phyloP scores from a whole-genome alignment of 148 eudicot species.

The Rhododendron williamsianum region DNA sequence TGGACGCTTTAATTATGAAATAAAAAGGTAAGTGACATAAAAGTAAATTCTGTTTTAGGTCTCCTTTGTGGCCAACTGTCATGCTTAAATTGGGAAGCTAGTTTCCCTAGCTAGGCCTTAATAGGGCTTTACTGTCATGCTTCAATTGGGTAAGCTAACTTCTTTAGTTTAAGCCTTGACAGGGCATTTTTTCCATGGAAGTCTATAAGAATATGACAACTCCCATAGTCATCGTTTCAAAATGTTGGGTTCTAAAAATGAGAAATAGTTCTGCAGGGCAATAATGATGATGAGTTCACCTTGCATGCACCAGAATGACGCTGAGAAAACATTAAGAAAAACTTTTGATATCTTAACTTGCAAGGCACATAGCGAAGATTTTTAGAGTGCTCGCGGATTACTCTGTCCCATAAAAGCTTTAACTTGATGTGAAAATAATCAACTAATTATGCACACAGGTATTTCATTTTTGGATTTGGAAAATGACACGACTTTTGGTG shows the following conservation, averaged over 20 bases:
- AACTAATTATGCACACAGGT: not conserved
- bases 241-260: slow-evolving; percentile 18
- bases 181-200: slow-evolving; percentile 5
- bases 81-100: slow-evolving; percentile 39
- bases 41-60: slow-evolving; percentile 52
- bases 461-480: not conserved
- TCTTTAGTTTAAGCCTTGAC: slow-evolving; percentile 24
- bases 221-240: slow-evolving; percentile 5
- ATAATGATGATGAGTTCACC: slow-evolving; percentile 12
- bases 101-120: slow-evolving; percentile 23
- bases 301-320: slow-evolving; percentile 7
- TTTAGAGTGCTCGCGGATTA: not conserved
- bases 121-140: slow-evolving; percentile 19
- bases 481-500: too few relatives aligned
- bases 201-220: not conserved
- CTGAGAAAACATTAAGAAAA: not conserved
- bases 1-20: too few relatives aligned
- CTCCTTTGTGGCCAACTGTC: slow-evolving; percentile 59
- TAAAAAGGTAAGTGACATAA: slow-evolving; percentile 21
- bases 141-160: slow-evolving; percentile 28
- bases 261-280: not conserved
- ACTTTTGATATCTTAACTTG: not conserved
- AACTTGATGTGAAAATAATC: not conserved
- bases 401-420: not conserved
- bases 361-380: not conserved